A percentile compares a stretch with the other conserved stretches of the same genome.
These are phyloP conservation scores for Aristolochia contorta DNA, from an alignment of 164 flowering plant genomes.

Conservation along the genomic window DNA sequence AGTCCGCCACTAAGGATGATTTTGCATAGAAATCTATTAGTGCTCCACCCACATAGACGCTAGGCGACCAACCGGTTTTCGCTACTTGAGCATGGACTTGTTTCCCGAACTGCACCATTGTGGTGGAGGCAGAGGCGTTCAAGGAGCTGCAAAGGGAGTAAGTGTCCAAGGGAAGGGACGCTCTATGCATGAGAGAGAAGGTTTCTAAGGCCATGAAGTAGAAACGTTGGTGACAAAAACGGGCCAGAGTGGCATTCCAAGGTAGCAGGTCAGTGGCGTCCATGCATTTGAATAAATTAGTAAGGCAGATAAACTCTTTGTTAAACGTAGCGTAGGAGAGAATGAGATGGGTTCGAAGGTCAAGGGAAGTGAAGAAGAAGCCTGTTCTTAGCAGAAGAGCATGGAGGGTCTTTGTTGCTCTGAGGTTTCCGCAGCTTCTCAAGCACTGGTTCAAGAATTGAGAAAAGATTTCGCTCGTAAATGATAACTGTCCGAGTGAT, in stretches of 20 bases:
- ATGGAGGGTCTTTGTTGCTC: constrained; percentile 30
- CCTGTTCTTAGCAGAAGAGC: constrained; percentile 34
- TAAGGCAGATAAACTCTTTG: constrained; percentile 15
- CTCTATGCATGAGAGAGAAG: constrained; percentile 44
- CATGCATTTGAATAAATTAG: constrained; percentile 31
- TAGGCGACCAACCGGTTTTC: constrained; percentile 49
- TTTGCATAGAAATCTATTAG: constrained; percentile 46
- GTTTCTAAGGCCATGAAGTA: constrained; percentile 31
- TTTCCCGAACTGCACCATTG: constrained; percentile 23
- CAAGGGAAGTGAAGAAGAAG: constrained; percentile 21
- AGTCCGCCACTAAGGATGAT: constrained; percentile 21
- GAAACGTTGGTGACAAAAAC: constrained; percentile 36
- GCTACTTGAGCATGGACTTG: constrained; percentile 36
- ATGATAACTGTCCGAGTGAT: no score
- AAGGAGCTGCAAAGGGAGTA: constrained; percentile 48
- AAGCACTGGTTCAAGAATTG: no score
- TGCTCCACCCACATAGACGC: constrained; percentile 64
- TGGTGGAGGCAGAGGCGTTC: constrained; percentile 33
- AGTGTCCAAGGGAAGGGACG: constrained; percentile 34
- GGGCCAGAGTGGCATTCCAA: constrained; percentile 44
- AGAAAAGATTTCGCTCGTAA: no score
- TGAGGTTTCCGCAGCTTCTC: constrained; percentile 21
- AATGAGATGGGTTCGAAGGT: constrained; percentile 32
- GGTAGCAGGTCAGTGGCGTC: constrained; percentile 31
- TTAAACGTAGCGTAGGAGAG: constrained; percentile 32